Percentiles rank a stretch among this genome's conserved stretches.
Evolutionary conservation across 306 rosid species (phyloP).

Genomic region (Carpinus fangiana): DNA sequence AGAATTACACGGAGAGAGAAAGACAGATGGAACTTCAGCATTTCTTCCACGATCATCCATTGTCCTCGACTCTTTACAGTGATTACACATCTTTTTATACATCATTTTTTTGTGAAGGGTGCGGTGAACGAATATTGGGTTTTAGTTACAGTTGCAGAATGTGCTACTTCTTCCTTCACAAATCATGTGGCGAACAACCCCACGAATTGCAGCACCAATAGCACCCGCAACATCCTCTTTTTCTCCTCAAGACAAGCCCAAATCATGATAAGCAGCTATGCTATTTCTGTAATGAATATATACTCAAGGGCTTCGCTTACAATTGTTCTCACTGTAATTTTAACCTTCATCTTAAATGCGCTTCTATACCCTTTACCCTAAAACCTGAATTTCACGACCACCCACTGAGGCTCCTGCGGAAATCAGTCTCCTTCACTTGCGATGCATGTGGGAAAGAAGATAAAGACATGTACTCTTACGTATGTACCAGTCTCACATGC

Average conservation of each 20-base stretch:
- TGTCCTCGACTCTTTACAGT: no score
- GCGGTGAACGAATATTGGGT: background rate
- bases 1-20: no score
- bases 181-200: background rate
- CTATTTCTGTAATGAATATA: no score
- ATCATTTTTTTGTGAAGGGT: background rate
- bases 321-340: background rate
- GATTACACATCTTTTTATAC: no score
- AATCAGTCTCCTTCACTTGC: background rate
- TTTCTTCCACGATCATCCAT: no score
- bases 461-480: rapidly evolving
- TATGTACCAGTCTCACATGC: background rate
- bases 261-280: background rate
- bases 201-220: background rate
- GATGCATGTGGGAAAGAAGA: background rate
- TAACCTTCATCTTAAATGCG: background rate
- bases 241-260: background rate
- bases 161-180: background rate
- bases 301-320: background rate
- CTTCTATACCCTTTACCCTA: background rate
- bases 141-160: background rate
- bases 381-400: background rate
- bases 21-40: no score
- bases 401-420: background rate
- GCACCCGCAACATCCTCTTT: background rate